Conservation (phyloP, 129 eudicot species). For the Centaurea solstitialis region DNA sequence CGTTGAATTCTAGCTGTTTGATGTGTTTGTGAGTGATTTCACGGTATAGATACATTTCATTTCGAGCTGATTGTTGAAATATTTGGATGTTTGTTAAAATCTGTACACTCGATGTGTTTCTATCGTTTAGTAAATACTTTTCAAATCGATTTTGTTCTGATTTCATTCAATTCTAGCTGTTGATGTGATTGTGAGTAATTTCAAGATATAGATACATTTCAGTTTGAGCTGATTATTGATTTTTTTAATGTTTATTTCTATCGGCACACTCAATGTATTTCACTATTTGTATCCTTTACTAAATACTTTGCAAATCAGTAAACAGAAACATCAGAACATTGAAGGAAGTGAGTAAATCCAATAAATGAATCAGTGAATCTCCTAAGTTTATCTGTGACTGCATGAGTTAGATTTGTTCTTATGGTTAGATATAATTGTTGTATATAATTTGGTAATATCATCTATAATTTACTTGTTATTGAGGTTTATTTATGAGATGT, state of each 20-base stretch:
- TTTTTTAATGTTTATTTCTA: no score
- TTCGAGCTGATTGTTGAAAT: not conserved
- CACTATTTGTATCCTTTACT: not conserved
- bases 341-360: slow-evolving; percentile 1
- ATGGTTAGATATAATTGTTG: not conserved
- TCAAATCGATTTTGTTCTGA: no score
- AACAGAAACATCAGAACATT: not conserved
- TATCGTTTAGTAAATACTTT: slow-evolving; percentile 1
- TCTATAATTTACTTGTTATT: not conserved
- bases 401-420: slow-evolving; percentile 4
- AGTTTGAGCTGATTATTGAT: no score
- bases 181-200: no score
- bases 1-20: not conserved
- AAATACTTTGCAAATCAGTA: not conserved
- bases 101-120: not conserved
- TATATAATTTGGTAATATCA: not conserved
- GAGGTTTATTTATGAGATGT: not conserved
- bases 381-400: not conserved
- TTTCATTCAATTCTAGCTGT: no score
- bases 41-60: not conserved
- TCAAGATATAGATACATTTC: no score
- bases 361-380: not conserved
- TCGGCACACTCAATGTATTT: no score
- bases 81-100: not conserved
- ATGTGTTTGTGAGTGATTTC: not conserved